Evolutionary conservation across 2,329 filamentous ascomycete genomes (phyloP).

Genomic region (Stachybotrys elegans): DNA sequence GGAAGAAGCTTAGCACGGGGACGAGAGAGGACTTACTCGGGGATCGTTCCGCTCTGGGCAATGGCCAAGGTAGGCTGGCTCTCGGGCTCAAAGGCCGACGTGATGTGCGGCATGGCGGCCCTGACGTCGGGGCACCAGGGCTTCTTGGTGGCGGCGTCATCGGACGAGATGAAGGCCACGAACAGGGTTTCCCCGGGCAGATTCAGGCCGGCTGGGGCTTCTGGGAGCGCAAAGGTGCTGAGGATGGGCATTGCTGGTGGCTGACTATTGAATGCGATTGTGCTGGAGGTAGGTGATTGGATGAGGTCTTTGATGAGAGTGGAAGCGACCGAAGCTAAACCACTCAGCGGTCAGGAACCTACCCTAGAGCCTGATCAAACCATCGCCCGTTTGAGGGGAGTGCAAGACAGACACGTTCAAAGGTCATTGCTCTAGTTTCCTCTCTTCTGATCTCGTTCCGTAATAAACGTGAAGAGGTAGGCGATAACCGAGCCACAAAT

Average conservation of each 20-base stretch:
- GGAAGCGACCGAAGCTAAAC: too few species aligned
- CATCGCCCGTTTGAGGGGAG: too few species aligned
- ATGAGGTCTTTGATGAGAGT: too few species aligned
- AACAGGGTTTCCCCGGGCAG: conserved; percentile 12
- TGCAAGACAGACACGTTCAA: too few species aligned
- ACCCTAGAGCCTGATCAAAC: too few species aligned
- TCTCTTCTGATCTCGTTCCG: too few species aligned
- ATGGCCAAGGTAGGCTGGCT: conserved; percentile 19
- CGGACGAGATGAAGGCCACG: conserved; percentile 30
- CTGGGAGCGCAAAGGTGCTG: neutral
- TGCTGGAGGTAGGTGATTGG: too few species aligned
- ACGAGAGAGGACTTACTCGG: conserved; percentile 21
- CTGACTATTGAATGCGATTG: too few species aligned
- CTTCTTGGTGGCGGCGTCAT: conserved; percentile 26
- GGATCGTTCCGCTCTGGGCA: conserved; percentile 28
- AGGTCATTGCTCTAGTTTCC: too few species aligned
- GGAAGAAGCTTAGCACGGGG: neutral
- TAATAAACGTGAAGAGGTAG: too few species aligned
- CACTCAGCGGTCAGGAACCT: too few species aligned
- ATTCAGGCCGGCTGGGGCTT: neutral
- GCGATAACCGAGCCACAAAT: too few species aligned
- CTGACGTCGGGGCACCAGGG: conserved; percentile 36
- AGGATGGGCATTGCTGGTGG: neutral
- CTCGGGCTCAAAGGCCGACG: conserved; percentile 20
- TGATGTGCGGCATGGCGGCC: conserved; percentile 26